Conservation (phyloP, 345 rosid species). For the Citrus cavaleriei region DNA sequence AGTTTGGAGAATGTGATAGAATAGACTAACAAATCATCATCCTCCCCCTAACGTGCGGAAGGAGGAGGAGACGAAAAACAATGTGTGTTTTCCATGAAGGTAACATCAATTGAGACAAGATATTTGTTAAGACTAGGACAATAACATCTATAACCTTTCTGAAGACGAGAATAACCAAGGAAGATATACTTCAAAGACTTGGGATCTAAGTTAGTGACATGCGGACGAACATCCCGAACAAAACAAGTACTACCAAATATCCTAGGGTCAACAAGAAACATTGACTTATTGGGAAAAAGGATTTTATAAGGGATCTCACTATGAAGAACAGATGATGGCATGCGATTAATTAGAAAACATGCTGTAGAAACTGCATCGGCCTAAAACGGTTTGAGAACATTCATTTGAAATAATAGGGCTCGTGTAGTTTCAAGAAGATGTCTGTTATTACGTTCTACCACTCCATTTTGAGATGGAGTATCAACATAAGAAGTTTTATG, state of each 20-base stretch:
- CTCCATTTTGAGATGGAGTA: neutral
- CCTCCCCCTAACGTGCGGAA: accelerated
- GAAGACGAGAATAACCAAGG: neutral
- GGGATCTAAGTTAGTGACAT: neutral
- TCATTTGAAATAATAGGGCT: neutral
- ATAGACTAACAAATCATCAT: neutral
- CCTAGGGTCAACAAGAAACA: neutral
- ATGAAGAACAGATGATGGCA: neutral
- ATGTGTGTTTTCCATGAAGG: neutral
- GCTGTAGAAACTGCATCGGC: neutral
- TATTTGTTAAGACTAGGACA: neutral
- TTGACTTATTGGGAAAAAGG: neutral
- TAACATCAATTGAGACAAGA: neutral
- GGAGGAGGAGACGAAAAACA: neutral
- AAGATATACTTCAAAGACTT: neutral
- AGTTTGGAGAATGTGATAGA: too few species aligned
- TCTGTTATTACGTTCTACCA: neutral
- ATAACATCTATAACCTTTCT: neutral
- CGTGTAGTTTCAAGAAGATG: neutral
- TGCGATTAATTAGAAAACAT: neutral
- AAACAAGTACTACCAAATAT: neutral
- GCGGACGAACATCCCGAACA: neutral
- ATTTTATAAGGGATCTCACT: neutral
- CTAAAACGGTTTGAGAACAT: neutral
- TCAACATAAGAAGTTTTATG: neutral